phyloP scores from a whole-genome alignment of 768 basidiomycete species.

The Calocera viscosa region DNA sequence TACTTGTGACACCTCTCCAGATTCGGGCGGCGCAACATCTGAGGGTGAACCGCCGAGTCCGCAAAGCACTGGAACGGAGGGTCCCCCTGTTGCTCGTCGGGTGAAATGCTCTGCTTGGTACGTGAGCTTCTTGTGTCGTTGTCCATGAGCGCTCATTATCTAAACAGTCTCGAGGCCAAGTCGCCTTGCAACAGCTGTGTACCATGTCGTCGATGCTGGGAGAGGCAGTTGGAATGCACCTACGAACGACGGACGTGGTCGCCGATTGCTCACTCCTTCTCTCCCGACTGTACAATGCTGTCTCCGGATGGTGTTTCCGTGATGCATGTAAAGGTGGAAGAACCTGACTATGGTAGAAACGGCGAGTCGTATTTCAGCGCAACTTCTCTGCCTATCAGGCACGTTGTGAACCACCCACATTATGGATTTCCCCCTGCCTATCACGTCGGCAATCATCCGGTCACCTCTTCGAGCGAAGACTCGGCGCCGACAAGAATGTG shows the following conservation, averaged over 20 bases:
- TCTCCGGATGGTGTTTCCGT: too few relatives aligned
- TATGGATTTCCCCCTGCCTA: too few relatives aligned
- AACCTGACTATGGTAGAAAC: too few relatives aligned
- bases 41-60: too few relatives aligned
- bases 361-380: too few relatives aligned
- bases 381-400: too few relatives aligned
- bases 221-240: neutral
- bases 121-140: neutral
- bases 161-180: neutral
- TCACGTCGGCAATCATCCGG: too few relatives aligned
- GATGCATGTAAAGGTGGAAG: too few relatives aligned
- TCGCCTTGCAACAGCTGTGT: neutral
- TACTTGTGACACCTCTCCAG: neutral
- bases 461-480: too few relatives aligned
- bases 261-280: neutral
- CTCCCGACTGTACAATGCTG: neutral
- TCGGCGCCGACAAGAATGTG: too few relatives aligned
- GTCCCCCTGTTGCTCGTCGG: neutral
- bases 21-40: neutral
- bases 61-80: neutral
- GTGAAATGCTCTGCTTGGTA: neutral
- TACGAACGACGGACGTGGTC: neutral
- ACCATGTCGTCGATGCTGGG: neutral
- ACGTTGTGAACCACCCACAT: too few relatives aligned
- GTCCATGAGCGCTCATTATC: too few relatives aligned